phyloP scores from a whole-genome alignment of 106 monocot genomes.

The Vanilla planifolia region DNA sequence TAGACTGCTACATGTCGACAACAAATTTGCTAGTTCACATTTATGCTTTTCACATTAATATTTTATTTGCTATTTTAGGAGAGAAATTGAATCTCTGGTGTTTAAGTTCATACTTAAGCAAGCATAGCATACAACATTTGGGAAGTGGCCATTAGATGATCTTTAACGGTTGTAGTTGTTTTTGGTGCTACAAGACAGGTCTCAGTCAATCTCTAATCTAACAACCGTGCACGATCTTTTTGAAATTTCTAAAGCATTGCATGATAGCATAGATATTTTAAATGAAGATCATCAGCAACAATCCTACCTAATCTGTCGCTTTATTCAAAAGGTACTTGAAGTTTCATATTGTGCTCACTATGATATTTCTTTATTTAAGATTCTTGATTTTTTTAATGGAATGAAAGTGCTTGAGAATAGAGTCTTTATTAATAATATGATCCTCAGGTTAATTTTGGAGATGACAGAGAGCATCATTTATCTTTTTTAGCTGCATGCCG shows the following conservation, averaged over 20 bases:
- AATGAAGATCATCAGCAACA: conserved; percentile 16
- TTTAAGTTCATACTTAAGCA: too few species aligned
- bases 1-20: too few species aligned
- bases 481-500: conserved; percentile 29
- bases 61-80: too few species aligned
- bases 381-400: neutral
- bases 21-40: too few species aligned
- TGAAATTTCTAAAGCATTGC: conserved; percentile 24
- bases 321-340: conserved; percentile 21
- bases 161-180: too few species aligned
- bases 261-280: conserved; percentile 20
- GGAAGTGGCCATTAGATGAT: too few species aligned
- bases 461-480: conserved; percentile 26
- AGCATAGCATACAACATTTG: too few species aligned
- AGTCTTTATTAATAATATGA: neutral
- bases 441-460: conserved; percentile 24
- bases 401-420: neutral
- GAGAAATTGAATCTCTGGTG: too few species aligned
- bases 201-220: conserved; percentile 14
- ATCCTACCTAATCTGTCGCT: conserved; percentile 16
- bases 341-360: neutral
- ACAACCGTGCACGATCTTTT: conserved; percentile 18
- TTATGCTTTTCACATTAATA: too few species aligned
- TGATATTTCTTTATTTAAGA: neutral
- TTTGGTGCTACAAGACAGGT: conserved; percentile 11